Percentiles rank a stretch among this genome's conserved stretches.
Conservation (phyloP, 208 protist species). For the Trichomonas gallinae region DNA sequence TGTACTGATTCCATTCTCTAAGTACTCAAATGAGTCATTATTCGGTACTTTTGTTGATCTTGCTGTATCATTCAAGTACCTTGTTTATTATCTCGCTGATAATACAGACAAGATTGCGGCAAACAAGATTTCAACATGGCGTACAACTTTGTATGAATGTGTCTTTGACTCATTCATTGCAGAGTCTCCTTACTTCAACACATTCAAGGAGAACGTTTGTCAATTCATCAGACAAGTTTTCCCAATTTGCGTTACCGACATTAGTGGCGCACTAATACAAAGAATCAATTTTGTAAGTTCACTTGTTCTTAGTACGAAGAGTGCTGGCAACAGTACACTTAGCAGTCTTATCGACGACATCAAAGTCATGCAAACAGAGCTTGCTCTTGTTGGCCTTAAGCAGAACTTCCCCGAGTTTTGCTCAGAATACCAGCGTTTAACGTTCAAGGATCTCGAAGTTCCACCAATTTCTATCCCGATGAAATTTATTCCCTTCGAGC, state of each 20-base stretch:
- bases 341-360: background rate
- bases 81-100: background rate
- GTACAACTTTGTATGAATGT: background rate
- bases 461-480: background rate
- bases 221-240: background rate
- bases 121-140: background rate
- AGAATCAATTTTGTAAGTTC: background rate
- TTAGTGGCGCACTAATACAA: background rate
- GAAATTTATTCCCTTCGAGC: background rate
- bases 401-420: background rate
- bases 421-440: background rate
- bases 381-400: background rate
- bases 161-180: background rate
- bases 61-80: background rate
- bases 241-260: background rate
- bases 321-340: background rate
- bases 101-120: background rate
- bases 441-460: background rate
- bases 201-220: background rate
- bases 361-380: background rate
- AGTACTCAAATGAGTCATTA: background rate
- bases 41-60: background rate
- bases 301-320: background rate
- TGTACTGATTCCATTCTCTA: background rate
- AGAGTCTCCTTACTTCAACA: background rate